Conservation (phyloP, 2,329 filamentous ascomycete species). For the Cercospora sp. region DNA sequence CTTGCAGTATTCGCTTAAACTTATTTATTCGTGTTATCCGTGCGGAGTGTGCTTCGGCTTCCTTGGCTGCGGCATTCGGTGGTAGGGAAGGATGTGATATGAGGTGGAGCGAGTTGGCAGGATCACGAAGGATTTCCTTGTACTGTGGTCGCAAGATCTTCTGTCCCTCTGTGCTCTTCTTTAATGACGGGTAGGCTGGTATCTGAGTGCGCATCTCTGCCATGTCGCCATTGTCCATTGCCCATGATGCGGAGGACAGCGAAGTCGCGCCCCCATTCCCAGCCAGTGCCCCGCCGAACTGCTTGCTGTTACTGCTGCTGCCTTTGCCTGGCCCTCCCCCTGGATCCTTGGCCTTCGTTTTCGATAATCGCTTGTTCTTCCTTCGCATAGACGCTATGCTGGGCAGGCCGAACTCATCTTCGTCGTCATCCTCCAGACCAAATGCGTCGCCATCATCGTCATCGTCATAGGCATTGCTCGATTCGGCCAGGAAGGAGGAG, state of each 20-base stretch:
- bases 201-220: conserved; percentile 77
- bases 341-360: conserved; percentile 49
- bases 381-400: conserved; percentile 90
- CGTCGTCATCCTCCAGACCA: conserved; percentile 73
- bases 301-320: conserved; percentile 22
- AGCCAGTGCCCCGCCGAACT: conserved; percentile 22
- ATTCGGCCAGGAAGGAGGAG: conserved; percentile 76
- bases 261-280: conserved; percentile 10
- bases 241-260: conserved; percentile 42
- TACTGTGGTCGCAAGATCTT: conserved; percentile 97
- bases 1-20: conserved; percentile 93
- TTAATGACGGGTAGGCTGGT: conserved; percentile 80
- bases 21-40: conserved; percentile 95
- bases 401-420: conserved; percentile 92
- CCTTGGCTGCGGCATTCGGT: conserved; percentile 73
- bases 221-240: conserved; percentile 89
- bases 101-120: conserved; percentile 90
- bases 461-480: conserved; percentile 78
- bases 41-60: conserved; percentile 81
- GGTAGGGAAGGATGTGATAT: conserved; percentile 82
- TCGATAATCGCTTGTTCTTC: conserved; percentile 56
- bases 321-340: conserved; percentile 35
- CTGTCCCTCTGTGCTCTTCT: conserved; percentile 72
- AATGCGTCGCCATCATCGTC: conserved; percentile 71
- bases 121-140: conserved; percentile 84